These are phyloP conservation scores for Lipomyces sp. DNA, from an alignment of 805 yeast species.

Conservation along the genomic window DNA sequence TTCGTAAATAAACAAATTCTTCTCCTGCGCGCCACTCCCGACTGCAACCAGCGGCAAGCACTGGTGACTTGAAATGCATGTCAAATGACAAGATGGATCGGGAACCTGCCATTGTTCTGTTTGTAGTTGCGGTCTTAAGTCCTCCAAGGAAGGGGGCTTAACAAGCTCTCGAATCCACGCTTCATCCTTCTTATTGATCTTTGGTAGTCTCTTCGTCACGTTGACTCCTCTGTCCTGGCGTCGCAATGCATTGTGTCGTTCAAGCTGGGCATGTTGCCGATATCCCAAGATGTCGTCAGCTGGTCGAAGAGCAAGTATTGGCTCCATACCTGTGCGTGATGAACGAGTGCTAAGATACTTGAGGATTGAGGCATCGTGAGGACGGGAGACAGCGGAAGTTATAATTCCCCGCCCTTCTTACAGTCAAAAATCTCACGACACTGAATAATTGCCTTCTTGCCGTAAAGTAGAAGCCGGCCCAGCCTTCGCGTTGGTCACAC, in stretches of 20 bases:
- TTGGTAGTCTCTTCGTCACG: not conserved
- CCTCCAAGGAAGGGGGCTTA: conserved; percentile 31
- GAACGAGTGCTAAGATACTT: not conserved
- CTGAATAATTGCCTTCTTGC: not conserved
- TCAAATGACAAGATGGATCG: conserved; percentile 45
- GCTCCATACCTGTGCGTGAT: conserved; percentile 8
- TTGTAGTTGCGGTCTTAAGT: conserved; percentile 20
- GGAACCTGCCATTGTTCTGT: conserved; percentile 48
- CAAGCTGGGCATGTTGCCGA: conserved; percentile 15
- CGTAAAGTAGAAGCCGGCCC: not conserved
- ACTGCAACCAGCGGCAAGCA: conserved; percentile 56
- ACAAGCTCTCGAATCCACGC: conserved; percentile 37
- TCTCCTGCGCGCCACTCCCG: conserved; percentile 55
- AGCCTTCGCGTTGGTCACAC: conserved; percentile 1
- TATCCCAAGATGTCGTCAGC: conserved; percentile 18
- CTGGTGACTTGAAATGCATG: conserved; percentile 46
- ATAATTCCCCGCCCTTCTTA: not conserved
- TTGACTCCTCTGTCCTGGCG: conserved; percentile 14
- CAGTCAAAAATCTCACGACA: not conserved
- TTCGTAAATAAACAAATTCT: conserved; percentile 60
- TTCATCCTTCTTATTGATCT: conserved; percentile 29
- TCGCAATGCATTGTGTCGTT: conserved; percentile 36
- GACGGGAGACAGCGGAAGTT: not conserved
- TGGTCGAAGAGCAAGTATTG: conserved; percentile 14
- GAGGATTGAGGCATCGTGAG: not conserved